Evolutionary conservation across 306 rosid genomes (phyloP), one percentile per base, ranked within the genome.

Genomic region (Pyrus betulifolia): DNA sequence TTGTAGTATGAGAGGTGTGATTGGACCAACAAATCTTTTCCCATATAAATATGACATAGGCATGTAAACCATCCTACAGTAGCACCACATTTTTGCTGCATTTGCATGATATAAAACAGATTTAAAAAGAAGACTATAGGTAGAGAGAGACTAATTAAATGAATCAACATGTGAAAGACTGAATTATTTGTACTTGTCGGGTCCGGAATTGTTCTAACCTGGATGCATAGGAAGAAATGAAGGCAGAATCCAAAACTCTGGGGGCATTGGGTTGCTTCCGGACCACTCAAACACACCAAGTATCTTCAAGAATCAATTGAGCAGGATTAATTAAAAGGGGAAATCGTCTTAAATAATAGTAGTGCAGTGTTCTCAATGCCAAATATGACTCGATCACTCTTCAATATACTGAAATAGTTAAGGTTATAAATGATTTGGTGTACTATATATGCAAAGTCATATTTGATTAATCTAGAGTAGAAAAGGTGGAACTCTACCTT

Each of bases 201-300:
- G 38, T 33, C 38, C 38, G 38, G 7, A 5, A 33, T 33, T 33
- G 18, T 46, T 12, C 61, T 1, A 30, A 88, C 91, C 90, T 65
- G 97, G 96, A 79, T 88, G 88, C 80, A 92, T 86, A 4, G 93
- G 97, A 58, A 92, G 91, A 82, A 84, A 88, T 2, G 93, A 87
- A 76, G 97, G 97, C 30, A 90, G 84, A 49, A 90, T 83, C 96
- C 96, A 92, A 79, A 90, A 92, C 44, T 90, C 97, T 0, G 97
- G 97, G 12, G 96, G 96, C 89, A 90, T 88, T 17, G 97, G 97
- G 28, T 90, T 90, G 83, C 80, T 66, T 83, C 93, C 96, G 0
- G 49, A 66, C 96, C 97, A 92, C 5, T 88, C 92, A 77, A 79
- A 88, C 49, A 92, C 45, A 18, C 97, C 97, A 59, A 88, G 82